phyloP scores from a whole-genome alignment of 768 basidiomycete genomes.

The Leccinellum luteum region DNA sequence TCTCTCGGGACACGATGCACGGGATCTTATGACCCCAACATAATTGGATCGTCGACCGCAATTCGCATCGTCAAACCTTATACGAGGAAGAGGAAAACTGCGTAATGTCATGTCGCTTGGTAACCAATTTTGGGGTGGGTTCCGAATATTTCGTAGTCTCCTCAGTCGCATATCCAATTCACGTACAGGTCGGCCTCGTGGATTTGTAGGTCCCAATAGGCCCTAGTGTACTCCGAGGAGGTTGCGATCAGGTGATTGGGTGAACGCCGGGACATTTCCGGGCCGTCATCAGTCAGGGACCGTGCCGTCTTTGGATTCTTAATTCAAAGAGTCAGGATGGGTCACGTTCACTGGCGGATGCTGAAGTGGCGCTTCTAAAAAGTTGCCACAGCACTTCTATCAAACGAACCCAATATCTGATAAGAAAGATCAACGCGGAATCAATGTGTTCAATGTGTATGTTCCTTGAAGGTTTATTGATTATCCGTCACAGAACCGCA shows the following conservation, averaged over 20 bases:
- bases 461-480: not conserved
- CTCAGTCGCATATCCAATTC: not conserved
- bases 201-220: not conserved
- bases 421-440: not conserved
- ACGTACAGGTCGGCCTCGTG: not conserved
- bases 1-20: not conserved
- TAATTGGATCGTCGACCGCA: not conserved
- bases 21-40: not conserved
- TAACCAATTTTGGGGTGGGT: not conserved
- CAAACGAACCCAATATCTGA: not conserved
- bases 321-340: not conserved
- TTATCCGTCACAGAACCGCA: not conserved
- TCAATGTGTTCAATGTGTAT: not conserved
- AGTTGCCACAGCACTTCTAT: not conserved
- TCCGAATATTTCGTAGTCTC: not conserved
- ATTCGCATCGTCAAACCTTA: slow-evolving; percentile 7
- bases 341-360: not conserved
- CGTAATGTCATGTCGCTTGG: not conserved
- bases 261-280: not conserved
- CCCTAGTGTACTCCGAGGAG: slow-evolving; percentile 6
- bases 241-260: not conserved
- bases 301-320: not conserved
- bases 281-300: not conserved
- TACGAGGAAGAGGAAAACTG: not conserved
- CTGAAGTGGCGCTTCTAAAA: not conserved